Evolutionary conservation across 805 yeast species (phyloP), one percentile per base, ranked within the genome.

Genomic region (Pichia deserticola): DNA sequence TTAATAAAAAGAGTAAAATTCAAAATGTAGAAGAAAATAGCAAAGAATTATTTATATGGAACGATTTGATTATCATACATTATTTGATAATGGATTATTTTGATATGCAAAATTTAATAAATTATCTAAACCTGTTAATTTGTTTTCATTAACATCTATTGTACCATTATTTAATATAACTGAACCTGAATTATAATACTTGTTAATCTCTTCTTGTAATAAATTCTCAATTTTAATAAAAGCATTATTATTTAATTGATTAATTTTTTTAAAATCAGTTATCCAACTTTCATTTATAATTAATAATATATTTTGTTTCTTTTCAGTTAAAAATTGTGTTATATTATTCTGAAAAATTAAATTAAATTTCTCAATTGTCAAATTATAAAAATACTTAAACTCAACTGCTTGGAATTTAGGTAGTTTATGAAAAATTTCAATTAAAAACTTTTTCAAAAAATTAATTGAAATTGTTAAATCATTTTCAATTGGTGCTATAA

Each of bases 401-500:
- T 78, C 84, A 49, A 68, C 63, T 52, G 79, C 78, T 42, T 78
- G 59, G 69, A 89, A 88, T 40, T 72, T 73, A 7, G 96, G 96
- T 47, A 86, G 68, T 47, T 74, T 74, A 58, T 79, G 82, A 48
- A 87, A 72, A 47, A 84, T 67, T 42, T 68, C 65, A 1, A 88
- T 77, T 44, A 87, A 77, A 40, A 67, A 65, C 48, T 72, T 75
- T 61, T 82, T 81, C 45, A 88, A 72, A 58, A 85, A 86, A 44
- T 71, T 74, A 43, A 89, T 70, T 3, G 88, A 75, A 44, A 71
- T 71, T 29, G 75, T 62, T 15, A 78, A 66, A 57, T 78, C 78
- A 28, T 70, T 53, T 59, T 83, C 88, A 46, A 77, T 73, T 3
- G 92, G 92, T 25, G 93, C 89, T 52, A 88, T 68, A 57, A 82